Conservation (phyloP, 192 early-diverging fungal species). For the Backusella australiensis region DNA sequence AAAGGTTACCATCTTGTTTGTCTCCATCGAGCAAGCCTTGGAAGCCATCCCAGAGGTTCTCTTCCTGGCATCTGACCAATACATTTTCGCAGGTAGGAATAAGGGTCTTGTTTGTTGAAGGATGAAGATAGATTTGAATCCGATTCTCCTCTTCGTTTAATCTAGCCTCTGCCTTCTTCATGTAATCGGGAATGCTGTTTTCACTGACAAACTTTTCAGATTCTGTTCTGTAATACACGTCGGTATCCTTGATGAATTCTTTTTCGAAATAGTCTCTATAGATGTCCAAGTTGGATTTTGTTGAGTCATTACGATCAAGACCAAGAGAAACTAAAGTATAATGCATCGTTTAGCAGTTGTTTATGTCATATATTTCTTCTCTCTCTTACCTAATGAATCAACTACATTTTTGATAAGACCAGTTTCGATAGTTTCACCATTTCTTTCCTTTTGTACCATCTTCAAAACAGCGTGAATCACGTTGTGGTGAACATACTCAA, state of each 20-base stretch:
- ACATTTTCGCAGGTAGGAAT: conserved; percentile 81
- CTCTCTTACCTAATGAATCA: conserved; percentile 81
- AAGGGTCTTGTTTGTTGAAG: conserved; percentile 74
- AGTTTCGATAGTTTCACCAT: conserved; percentile 89
- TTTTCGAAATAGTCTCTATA: conserved; percentile 87
- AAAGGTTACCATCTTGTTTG: conserved; percentile 61
- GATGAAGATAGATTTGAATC: conserved; percentile 85
- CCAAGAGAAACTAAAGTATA: conserved; percentile 67
- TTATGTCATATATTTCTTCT: background rate
- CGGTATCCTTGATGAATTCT: conserved; percentile 78
- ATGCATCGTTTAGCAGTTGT: background rate
- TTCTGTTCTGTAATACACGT: conserved; percentile 87
- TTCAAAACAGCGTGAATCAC: conserved; percentile 78
- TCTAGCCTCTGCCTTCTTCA: conserved; percentile 86
- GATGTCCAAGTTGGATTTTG: conserved; percentile 80
- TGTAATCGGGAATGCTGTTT: conserved; percentile 91
- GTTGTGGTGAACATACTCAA: conserved; percentile 62
- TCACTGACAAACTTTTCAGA: conserved; percentile 88
- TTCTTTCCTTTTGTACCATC: conserved; percentile 77
- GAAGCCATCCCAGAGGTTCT: conserved; percentile 87
- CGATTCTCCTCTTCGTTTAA: conserved; percentile 84
- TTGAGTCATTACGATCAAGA: conserved; percentile 76
- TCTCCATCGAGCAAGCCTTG: conserved; percentile 84
- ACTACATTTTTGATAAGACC: conserved; percentile 84
- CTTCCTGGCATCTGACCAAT: conserved; percentile 81